Evolutionary conservation across 2,329 filamentous ascomycete species (phyloP).

Genomic region (Pseudocercospora fuligena): DNA sequence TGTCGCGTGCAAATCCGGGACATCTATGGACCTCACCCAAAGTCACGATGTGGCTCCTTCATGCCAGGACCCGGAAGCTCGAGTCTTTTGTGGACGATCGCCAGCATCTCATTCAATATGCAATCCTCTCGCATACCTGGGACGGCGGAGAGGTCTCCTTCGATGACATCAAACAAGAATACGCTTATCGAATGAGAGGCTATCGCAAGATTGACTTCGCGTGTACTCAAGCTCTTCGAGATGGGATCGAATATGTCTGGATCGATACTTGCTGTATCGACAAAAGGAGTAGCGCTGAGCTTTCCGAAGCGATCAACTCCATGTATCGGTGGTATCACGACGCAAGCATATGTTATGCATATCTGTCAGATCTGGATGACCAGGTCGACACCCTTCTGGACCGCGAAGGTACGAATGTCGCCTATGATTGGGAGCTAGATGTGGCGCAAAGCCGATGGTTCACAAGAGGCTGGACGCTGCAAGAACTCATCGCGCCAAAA

Average conservation of each 20-base stretch:
- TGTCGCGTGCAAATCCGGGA: no score
- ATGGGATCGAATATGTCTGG: slow-evolving; percentile 16
- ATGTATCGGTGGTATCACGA: slow-evolving; percentile 31
- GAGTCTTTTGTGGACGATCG: slow-evolving; percentile 23
- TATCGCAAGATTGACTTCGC: slow-evolving; percentile 21
- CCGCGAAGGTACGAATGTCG: not conserved
- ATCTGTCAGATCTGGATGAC: slow-evolving; percentile 23
- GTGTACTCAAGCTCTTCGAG: slow-evolving; percentile 14
- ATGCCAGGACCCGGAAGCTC: slow-evolving; percentile 14
- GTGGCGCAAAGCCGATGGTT: slow-evolving; percentile 26
- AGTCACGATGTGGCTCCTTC: slow-evolving; percentile 24
- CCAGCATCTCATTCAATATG: slow-evolving; percentile 17
- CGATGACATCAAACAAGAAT: slow-evolving; percentile 18
- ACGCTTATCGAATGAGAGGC: slow-evolving; percentile 8
- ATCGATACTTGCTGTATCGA: slow-evolving; percentile 33
- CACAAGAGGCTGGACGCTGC: not conserved
- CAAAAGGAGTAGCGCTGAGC: slow-evolving; percentile 29
- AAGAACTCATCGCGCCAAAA: slow-evolving; percentile 32
- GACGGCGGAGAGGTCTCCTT: slow-evolving; percentile 24
- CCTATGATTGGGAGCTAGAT: not conserved
- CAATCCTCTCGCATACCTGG: slow-evolving; percentile 29
- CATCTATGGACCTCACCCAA: no score
- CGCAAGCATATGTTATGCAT: slow-evolving; percentile 28
- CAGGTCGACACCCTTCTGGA: not conserved
- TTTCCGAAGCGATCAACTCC: not conserved